A percentile compares a stretch with the other conserved stretches of the same genome.
These are phyloP conservation scores for Yamadazyma laniorum DNA, from an alignment of 805 yeast species.

Conservation along the genomic window DNA sequence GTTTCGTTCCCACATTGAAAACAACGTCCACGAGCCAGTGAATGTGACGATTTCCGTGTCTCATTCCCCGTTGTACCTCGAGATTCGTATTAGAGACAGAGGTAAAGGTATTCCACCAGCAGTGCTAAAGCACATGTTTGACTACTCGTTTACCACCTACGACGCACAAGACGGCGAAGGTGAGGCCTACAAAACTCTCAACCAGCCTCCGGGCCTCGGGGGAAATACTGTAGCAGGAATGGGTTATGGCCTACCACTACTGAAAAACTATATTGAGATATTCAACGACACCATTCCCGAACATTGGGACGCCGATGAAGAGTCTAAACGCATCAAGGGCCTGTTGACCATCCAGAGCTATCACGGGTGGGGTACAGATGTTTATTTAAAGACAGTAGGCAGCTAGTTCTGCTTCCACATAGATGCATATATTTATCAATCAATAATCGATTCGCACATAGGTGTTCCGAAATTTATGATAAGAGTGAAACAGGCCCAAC, in stretches of 20 bases:
- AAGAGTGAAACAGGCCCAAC: too few relatives aligned
- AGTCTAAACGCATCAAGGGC: constrained; percentile 23
- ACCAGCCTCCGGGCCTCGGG: constrained; percentile 69
- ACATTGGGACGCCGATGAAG: constrained; percentile 10
- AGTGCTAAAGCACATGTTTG: constrained; percentile 67
- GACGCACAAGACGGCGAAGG: constrained; percentile 59
- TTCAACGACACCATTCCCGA: constrained; percentile 32
- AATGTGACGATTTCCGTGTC: constrained; percentile 38
- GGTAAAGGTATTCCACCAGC: constrained; percentile 86
- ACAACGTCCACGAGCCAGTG: constrained; percentile 39
- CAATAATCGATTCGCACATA: too few relatives aligned
- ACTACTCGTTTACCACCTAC: constrained; percentile 83
- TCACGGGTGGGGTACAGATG: constrained; percentile 47
- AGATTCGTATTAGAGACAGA: constrained; percentile 75
- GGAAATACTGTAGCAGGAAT: constrained; percentile 83
- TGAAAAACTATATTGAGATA: constrained; percentile 46
- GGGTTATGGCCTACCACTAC: constrained; percentile 93
- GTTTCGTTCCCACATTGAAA: constrained; percentile 84
- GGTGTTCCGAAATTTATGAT: too few relatives aligned
- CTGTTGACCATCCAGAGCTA: constrained; percentile 42
- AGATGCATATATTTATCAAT: neutral
- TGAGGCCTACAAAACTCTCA: constrained; percentile 58
- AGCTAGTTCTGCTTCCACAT: neutral
- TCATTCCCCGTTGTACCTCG: constrained; percentile 44
- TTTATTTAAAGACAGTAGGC: constrained; percentile 41